These are phyloP conservation scores for Pisolithus microcarpus DNA, from an alignment of 768 basidiomycete genomes.

Conservation along the genomic window DNA sequence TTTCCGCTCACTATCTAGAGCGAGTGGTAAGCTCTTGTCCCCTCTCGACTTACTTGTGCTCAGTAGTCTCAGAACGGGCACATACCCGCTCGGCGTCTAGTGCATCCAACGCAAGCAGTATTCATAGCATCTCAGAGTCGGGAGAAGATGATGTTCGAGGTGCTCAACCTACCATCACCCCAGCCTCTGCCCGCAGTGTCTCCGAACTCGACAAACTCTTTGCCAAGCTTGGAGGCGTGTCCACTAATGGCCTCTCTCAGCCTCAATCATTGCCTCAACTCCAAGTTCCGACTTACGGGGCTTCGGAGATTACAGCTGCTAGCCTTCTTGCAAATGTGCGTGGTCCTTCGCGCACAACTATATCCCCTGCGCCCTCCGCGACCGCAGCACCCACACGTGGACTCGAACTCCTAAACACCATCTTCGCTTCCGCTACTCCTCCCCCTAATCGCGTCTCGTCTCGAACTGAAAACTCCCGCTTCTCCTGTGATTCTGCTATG, in stretches of 20 bases:
- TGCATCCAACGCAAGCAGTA: conserved; percentile 28
- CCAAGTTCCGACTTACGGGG: conserved; percentile 14
- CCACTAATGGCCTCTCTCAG: conserved; percentile 9
- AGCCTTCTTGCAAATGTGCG: conserved; percentile 44
- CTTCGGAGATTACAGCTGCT: conserved; percentile 30
- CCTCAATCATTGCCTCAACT: conserved; percentile 4
- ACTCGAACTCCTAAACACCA: conserved; percentile 53
- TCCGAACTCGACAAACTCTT: conserved; percentile 41
- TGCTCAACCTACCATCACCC: conserved; percentile 6
- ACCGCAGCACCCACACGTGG: conserved; percentile 37
- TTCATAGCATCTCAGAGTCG: conserved; percentile 29
- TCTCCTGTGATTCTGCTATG: conserved; percentile 15
- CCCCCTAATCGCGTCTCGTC: conserved; percentile 17
- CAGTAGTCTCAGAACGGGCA: conserved; percentile 15
- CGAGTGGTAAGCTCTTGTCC: conserved; percentile 16
- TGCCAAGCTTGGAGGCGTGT: conserved; percentile 29
- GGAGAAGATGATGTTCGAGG: conserved; percentile 19
- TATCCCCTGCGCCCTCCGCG: conserved; percentile 24
- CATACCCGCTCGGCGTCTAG: conserved; percentile 26
- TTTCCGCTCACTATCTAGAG: conserved; percentile 27
- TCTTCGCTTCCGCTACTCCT: conserved; percentile 63
- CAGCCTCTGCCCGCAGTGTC: conserved; percentile 11
- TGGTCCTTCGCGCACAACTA: conserved; percentile 29
- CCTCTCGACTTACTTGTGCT: neutral
- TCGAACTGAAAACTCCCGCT: conserved; percentile 7